Evolutionary conservation across 176 grass and related monocot genomes (phyloP).

Genomic region (Oropetium thomaeum): DNA sequence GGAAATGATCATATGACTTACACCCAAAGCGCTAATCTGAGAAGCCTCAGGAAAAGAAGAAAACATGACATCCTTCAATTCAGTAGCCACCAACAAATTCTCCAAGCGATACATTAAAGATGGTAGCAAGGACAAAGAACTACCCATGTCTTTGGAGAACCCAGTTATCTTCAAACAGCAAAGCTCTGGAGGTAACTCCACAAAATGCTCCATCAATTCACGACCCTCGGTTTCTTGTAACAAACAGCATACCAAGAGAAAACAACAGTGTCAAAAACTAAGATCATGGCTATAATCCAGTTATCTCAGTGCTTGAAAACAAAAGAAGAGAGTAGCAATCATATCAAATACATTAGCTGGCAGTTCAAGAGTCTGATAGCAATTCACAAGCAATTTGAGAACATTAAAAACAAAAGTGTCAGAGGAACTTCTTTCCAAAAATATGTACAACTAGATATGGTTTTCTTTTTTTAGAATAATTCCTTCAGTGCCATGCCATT

Average conservation of each 20-base stretch:
- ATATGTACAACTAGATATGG: neutral
- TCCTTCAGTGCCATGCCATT: no score
- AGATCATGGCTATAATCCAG: neutral
- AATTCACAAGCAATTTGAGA: no score
- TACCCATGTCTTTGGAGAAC: slow-evolving; percentile 96
- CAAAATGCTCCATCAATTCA: slow-evolving; percentile 68
- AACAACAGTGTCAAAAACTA: slow-evolving; percentile 14
- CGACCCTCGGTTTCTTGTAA: slow-evolving; percentile 44
- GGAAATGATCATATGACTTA: slow-evolving; percentile 43
- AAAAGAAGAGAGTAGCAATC: slow-evolving; percentile 17
- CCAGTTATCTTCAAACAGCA: slow-evolving; percentile 90
- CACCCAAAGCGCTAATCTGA: slow-evolving; percentile 63
- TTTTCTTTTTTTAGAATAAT: no score
- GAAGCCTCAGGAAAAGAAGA: slow-evolving; percentile 83
- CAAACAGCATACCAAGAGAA: slow-evolving; percentile 19
- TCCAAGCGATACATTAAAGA: slow-evolving; percentile 90
- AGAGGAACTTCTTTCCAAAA: neutral
- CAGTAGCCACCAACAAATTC: slow-evolving; percentile 92
- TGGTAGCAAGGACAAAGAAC: slow-evolving; percentile 88
- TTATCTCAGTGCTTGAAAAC: slow-evolving; percentile 6
- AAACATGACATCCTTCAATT: slow-evolving; percentile 79
- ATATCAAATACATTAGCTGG: neutral
- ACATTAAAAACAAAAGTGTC: no score
- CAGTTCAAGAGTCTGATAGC: neutral
- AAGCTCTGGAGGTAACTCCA: slow-evolving; percentile 85